Conservation (phyloP, 2,329 filamentous ascomycete genomes). For the Monosporascus sp. region DNA sequence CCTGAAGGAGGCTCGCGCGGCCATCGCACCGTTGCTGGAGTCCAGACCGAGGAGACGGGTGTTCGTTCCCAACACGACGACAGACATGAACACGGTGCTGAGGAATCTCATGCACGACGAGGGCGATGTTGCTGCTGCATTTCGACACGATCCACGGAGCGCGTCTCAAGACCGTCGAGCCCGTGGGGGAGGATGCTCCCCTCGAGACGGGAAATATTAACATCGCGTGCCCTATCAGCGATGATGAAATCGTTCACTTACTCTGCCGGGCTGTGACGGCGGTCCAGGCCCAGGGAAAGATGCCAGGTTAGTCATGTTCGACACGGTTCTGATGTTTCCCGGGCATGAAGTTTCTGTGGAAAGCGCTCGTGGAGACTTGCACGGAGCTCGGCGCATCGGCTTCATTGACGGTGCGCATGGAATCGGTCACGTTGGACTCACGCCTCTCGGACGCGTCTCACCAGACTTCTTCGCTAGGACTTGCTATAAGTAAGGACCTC, state of each 20-base stretch:
- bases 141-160: slow-evolving; percentile 61
- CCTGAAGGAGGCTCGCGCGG: slow-evolving; percentile 48
- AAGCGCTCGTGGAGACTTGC: slow-evolving; percentile 50
- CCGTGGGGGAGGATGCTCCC: too few relatives aligned
- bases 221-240: too few relatives aligned
- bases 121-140: slow-evolving; percentile 57
- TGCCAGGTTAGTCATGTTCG: slow-evolving; percentile 59
- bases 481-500: slow-evolving; percentile 47
- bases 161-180: slow-evolving; percentile 4
- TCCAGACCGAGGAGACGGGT: slow-evolving; percentile 51
- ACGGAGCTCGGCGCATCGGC: slow-evolving; percentile 49
- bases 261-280: slow-evolving; percentile 4
- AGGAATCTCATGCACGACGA: slow-evolving; percentile 52
- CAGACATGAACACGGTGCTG: slow-evolving; percentile 60
- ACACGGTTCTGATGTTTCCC: slow-evolving; percentile 63
- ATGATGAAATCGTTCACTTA: too few relatives aligned
- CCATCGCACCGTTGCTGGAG: slow-evolving; percentile 53
- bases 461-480: slow-evolving; percentile 69
- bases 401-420: slow-evolving; percentile 65
- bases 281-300: slow-evolving; percentile 42
- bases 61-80: slow-evolving; percentile 66
- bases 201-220: too few relatives aligned
- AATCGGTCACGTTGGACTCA: slow-evolving; percentile 60
- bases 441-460: slow-evolving; percentile 46
- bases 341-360: slow-evolving; percentile 63